A percentile compares a stretch with the other conserved stretches of the same genome.
Conservation (phyloP, 768 basidiomycete species). For the Russula ochroleuca region DNA sequence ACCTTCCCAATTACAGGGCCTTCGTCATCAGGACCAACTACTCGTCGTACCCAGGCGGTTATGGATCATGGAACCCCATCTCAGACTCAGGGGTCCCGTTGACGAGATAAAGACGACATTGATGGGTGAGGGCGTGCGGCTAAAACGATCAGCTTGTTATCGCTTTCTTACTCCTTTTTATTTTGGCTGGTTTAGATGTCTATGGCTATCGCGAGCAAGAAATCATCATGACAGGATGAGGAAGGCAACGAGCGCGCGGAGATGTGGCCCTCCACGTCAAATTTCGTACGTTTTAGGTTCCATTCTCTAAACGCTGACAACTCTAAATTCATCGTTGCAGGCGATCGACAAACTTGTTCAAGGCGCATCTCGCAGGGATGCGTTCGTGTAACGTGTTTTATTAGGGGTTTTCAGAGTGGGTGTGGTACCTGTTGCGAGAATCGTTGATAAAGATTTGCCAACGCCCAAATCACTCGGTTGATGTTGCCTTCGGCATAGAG, state of each 20-base stretch:
- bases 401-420: no score
- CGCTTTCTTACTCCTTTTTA: background rate
- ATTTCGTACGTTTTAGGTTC: constrained; percentile 21
- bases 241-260: background rate
- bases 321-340: constrained; percentile 7
- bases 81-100: constrained; percentile 5
- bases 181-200: background rate
- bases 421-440: no score
- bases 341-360: constrained; percentile 23
- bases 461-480: no score
- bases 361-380: constrained; percentile 19
- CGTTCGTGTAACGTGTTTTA: no score
- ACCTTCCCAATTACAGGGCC: background rate
- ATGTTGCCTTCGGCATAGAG: no score
- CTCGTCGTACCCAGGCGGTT: background rate
- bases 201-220: constrained; percentile 15
- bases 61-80: background rate
- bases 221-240: constrained; percentile 26
- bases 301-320: no score
- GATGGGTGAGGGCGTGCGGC: constrained; percentile 5
- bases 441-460: no score
- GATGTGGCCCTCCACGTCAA: constrained; percentile 17
- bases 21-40: constrained; percentile 14
- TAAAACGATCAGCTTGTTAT: background rate
- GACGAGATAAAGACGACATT: constrained; percentile 7